A percentile compares a stretch with the other conserved stretches of the same genome.
Conservation (phyloP, 768 basidiomycete genomes). For the Lentinula aciculospora region DNA sequence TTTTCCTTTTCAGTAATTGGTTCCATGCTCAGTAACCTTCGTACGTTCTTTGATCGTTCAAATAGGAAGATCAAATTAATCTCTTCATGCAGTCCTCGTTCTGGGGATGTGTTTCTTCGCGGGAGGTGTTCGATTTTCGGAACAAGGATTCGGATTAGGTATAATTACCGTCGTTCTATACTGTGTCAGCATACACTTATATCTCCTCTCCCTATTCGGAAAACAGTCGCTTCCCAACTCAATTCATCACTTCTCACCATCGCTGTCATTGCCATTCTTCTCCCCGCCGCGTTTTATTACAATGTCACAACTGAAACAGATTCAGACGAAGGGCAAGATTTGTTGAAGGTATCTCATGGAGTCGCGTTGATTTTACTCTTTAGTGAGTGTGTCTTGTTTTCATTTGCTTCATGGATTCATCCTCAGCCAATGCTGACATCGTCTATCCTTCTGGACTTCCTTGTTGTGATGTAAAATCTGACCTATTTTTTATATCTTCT, state of each 20-base stretch:
- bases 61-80: background rate
- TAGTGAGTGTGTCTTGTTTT: background rate
- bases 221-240: constrained; percentile 52
- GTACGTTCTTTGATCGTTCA: constrained; percentile 23
- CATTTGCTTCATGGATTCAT: background rate
- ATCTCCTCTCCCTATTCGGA: background rate
- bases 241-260: constrained; percentile 74
- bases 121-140: constrained; percentile 49
- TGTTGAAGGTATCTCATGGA: constrained; percentile 69
- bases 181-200: background rate
- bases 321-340: constrained; percentile 29
- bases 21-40: constrained; percentile 55
- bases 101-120: constrained; percentile 67
- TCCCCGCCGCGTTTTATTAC: constrained; percentile 79
- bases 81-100: constrained; percentile 43
- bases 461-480: background rate
- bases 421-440: background rate
- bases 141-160: constrained; percentile 52
- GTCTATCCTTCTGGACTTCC: background rate
- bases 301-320: constrained; percentile 24
- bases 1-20: constrained; percentile 55
- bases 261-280: constrained; percentile 72
- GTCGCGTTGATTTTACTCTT: constrained; percentile 32
- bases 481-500: constrained; percentile 19
- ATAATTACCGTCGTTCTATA: constrained; percentile 25